Evolutionary conservation across 768 basidiomycete species (phyloP).

Genomic region (Suillus bovinus): DNA sequence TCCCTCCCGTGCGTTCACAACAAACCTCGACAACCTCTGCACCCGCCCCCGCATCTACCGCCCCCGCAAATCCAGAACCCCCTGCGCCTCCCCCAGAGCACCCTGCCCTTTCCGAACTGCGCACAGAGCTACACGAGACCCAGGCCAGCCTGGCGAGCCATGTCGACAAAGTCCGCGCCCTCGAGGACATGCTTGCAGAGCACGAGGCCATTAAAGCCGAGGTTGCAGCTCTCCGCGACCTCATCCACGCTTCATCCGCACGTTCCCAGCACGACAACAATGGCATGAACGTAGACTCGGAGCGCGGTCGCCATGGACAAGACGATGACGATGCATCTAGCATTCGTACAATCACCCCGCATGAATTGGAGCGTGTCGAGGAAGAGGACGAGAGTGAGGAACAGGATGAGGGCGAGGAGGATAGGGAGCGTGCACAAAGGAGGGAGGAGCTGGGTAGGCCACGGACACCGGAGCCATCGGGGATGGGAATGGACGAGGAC

Average conservation of each 20-base stretch:
- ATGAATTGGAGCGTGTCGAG: constrained; percentile 68
- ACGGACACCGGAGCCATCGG: constrained; percentile 78
- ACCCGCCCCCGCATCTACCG: constrained; percentile 22
- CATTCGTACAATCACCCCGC: constrained; percentile 67
- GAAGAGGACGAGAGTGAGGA: constrained; percentile 72
- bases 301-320: constrained; percentile 24
- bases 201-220: constrained; percentile 84
- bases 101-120: constrained; percentile 57
- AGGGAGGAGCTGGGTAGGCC: constrained; percentile 68
- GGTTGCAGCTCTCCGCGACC: constrained; percentile 66
- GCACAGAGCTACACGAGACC: constrained; percentile 81
- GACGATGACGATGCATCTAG: constrained; percentile 76
- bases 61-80: neutral
- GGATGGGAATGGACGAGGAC: constrained; percentile 50
- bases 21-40: constrained; percentile 19
- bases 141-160: constrained; percentile 76
- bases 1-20: constrained; percentile 65
- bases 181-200: constrained; percentile 81
- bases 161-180: constrained; percentile 77
- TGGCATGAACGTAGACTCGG: constrained; percentile 5
- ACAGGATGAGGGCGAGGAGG: constrained; percentile 40
- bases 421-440: constrained; percentile 46
- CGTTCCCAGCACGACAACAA: constrained; percentile 20
- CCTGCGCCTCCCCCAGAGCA: constrained; percentile 20
- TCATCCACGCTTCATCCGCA: constrained; percentile 52